Percentiles rank a stretch among this genome's conserved stretches.
Conservation (phyloP, 371 early-diverging fungal genomes). For the Syncephalastrum sp. region DNA sequence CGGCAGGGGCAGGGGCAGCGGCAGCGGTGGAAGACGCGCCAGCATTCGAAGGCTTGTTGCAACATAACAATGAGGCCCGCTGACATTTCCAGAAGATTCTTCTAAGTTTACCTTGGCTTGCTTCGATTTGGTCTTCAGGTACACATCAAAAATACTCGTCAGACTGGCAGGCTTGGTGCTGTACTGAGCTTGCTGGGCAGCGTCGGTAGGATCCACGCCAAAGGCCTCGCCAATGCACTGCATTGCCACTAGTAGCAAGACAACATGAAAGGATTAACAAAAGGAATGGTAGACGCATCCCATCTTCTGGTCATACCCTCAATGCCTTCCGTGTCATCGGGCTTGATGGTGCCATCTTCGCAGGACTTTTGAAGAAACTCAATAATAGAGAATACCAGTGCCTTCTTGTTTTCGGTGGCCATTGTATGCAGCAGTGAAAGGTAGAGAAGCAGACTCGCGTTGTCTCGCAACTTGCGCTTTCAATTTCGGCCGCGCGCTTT, state of each 20-base stretch:
- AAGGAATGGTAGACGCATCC: neutral
- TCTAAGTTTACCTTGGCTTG: too few relatives aligned
- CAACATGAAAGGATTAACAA: neutral
- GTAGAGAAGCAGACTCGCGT: neutral
- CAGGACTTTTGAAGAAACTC: conserved; percentile 85
- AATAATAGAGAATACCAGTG: conserved; percentile 86
- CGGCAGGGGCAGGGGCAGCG: conserved; percentile 15
- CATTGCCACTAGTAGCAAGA: conserved; percentile 63
- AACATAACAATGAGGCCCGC: conserved; percentile 19
- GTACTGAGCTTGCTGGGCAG: conserved; percentile 60
- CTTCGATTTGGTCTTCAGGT: conserved; percentile 78
- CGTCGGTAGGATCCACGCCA: conserved; percentile 77
- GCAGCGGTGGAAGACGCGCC: conserved; percentile 11
- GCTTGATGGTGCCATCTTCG: conserved; percentile 73
- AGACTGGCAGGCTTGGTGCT: conserved; percentile 86
- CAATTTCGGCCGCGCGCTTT: too few relatives aligned
- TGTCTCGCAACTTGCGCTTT: too few relatives aligned
- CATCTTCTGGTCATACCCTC: conserved; percentile 64
- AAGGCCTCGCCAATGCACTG: conserved; percentile 96
- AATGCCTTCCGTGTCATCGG: conserved; percentile 87
- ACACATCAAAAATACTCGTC: conserved; percentile 87
- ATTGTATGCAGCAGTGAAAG: conserved; percentile 6
- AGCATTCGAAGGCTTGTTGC: conserved; percentile 1
- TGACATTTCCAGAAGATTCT: conserved; percentile 16
- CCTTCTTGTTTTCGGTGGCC: conserved; percentile 67